Evolutionary conservation across 371 early-diverging fungal genomes (phyloP), one percentile per base, ranked within the genome.

Genomic region (Cokeromyces recurvatus): DNA sequence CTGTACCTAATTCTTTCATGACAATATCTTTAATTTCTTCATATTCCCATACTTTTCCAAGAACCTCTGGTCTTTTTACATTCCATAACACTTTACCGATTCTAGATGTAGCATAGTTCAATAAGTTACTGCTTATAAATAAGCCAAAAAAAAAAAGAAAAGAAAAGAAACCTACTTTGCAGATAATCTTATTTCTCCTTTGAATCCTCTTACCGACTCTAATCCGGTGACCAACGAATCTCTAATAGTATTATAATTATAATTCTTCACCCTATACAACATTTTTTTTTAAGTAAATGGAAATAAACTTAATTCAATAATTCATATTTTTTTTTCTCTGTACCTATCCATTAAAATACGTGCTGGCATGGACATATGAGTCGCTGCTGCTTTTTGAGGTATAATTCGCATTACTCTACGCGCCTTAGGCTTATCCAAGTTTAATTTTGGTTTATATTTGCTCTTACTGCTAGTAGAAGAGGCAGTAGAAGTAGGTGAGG

Each of bases 31-130:
- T 65, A 12, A 78, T 58, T 23, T 73, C 68, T 5, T 51, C 32
- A 23, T 53, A 65, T 14, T 62, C 55, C 78, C 78, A 78, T 5
- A 70, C 49, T 2, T 49, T 48, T 8, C 32, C 24, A n/a, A 41
- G 46, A 6, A 64, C 37, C 6, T 55, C 61, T 0, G 39, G 29
- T 4, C 48, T 20, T 5, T 65, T 20, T 12, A 71, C 51, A 0
- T 35, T 40, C 69, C 74, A 75, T 1, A 74, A n/a, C 0, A 71
- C 62, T 35, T 75, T 75, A 6, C 78, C 78, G 12, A 73, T 50
- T 38, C 77, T 77, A 51, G 32, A 42, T 16, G 3, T 17, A 47
- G 17, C 8, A 16, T n/a, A 6, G 17, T 4, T 19, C 6, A 16
- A 37, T 43, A 2, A 0, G 11, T 11, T 21, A 21, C n/a, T n/a